These are phyloP conservation scores for Melanopsichium pennsylvanicum DNA, from an alignment of 1,284 basidiomycete species.

Conservation along the genomic window DNA sequence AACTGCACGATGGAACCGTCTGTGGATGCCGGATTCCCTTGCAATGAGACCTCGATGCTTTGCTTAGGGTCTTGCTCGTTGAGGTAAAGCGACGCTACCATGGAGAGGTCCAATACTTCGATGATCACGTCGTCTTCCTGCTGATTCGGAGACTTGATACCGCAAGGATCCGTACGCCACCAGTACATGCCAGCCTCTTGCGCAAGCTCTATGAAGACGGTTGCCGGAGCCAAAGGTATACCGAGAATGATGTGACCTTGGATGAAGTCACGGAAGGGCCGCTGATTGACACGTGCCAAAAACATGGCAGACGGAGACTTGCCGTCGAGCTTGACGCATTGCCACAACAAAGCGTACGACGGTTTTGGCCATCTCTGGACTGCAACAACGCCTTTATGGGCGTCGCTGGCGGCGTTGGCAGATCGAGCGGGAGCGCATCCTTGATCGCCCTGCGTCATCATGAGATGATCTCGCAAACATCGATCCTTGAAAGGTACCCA, in stretches of 20 bases:
- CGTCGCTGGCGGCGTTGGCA: not conserved
- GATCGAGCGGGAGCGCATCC: not conserved
- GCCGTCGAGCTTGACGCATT: constrained; percentile 22
- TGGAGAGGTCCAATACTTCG: constrained; percentile 38
- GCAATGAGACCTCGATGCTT: constrained; percentile 29
- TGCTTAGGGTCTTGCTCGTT: constrained; percentile 29
- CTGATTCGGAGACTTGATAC: not conserved
- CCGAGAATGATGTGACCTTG: constrained; percentile 44
- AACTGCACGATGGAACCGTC: constrained; percentile 40
- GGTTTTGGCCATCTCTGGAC: constrained; percentile 11
- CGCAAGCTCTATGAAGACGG: constrained; percentile 46
- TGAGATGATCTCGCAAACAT: constrained; percentile 38
- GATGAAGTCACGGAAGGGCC: constrained; percentile 41
- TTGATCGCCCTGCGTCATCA: not conserved
- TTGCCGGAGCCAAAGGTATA: constrained; percentile 33
- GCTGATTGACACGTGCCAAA: constrained; percentile 20
- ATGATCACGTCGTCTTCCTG: constrained; percentile 28
- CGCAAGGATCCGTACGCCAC: constrained; percentile 20
- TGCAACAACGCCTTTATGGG: not conserved
- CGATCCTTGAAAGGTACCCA: constrained; percentile 46
- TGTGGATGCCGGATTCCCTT: constrained; percentile 19
- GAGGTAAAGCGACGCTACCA: constrained; percentile 41
- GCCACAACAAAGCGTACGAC: constrained; percentile 13
- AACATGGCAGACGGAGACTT: constrained; percentile 23
- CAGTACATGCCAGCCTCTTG: constrained; percentile 43